Conservation (phyloP, 2,329 filamentous ascomycete genomes). For the Chrysoporthe cubensis region DNA sequence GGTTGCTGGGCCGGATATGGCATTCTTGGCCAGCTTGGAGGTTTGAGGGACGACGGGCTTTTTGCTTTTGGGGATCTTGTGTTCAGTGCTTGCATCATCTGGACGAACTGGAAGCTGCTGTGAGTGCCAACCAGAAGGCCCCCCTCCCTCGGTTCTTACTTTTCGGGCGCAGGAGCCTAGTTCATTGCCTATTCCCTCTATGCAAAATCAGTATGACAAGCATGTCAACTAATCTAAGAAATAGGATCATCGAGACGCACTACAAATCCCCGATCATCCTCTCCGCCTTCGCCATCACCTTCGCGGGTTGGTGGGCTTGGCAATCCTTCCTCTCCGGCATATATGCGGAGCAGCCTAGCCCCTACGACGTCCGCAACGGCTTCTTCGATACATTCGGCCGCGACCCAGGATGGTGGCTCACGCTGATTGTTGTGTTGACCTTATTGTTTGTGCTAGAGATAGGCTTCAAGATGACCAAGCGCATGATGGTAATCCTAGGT, state of each 20-base stretch:
- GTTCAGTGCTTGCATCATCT: constrained; percentile 70
- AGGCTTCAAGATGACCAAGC: constrained; percentile 54
- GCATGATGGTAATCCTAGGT: constrained; percentile 50
- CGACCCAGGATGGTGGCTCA: constrained; percentile 75
- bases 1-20: constrained; percentile 58
- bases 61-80: constrained; percentile 75
- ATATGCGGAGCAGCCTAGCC: constrained; percentile 56
- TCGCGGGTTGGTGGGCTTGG: constrained; percentile 73
- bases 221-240: constrained; percentile 31
- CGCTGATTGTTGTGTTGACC: constrained; percentile 65
- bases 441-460: constrained; percentile 69
- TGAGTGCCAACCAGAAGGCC: constrained; percentile 44
- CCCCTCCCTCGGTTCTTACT: not conserved
- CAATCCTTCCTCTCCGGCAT: constrained; percentile 69
- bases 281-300: constrained; percentile 60
- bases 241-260: constrained; percentile 74
- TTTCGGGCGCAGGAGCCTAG: not conserved
- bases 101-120: constrained; percentile 79
- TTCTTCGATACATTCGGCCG: constrained; percentile 70
- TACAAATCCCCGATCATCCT: constrained; percentile 71
- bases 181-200: not conserved
- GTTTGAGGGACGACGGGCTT: constrained; percentile 66
- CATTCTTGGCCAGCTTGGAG: constrained; percentile 45
- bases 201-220: not conserved
- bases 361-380: constrained; percentile 70